Base-by-base conservation (phyloP, 2,329 filamentous ascomycete species). In the Chaetomium sp. region DNA sequence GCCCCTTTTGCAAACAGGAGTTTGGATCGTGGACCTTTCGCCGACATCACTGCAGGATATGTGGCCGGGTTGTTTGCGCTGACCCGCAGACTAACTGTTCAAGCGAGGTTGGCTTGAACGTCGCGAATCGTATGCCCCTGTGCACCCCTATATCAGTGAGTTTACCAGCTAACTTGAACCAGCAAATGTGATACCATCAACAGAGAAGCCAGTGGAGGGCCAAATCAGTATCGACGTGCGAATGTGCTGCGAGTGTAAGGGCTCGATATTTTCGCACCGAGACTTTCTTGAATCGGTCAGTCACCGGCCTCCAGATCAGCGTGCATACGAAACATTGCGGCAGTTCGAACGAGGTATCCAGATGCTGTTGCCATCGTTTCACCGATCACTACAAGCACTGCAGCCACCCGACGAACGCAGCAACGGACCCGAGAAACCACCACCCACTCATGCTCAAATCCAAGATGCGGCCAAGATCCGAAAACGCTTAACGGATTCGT, bases 1-100 rank as follows among this genome's bases (percentile, higher is more conserved):
- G 94, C 67, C 94, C 94, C 0, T 96, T 96, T 67, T 99, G 94
- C 66, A 89, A 95, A 67, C 94, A 99, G 66, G 90, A 96, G 55
- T 99, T 99, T 70, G 87, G 90, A 0, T 87, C 86, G 11, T 97
- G 96, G 80, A 88, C 90, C 1, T 95, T 97, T 66, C 83, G 94
- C 65, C 79, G 94, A 62, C 94, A 97, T 70, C 94, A 99, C 71
- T 99, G 94, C 71, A 83, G 94, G 53, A 86, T 95, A 71, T 99
- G 94, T 66, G 94, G 94, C 3, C 83, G 87, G 44, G 91, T 99
- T 0, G 90, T 99, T 0, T 99, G 94, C 68, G 90, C 90, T 10
- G 94, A 99, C 70, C 82, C 82, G 0, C 80, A 82, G 55, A 99
- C 94, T 0, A 84, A 73, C 3, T 99, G 94, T 70, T 99, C 94